A percentile compares a stretch with the other conserved stretches of the same genome.
Evolutionary conservation across 1,284 basidiomycete species (phyloP).

Genomic region (Entoloma clypeatum): DNA sequence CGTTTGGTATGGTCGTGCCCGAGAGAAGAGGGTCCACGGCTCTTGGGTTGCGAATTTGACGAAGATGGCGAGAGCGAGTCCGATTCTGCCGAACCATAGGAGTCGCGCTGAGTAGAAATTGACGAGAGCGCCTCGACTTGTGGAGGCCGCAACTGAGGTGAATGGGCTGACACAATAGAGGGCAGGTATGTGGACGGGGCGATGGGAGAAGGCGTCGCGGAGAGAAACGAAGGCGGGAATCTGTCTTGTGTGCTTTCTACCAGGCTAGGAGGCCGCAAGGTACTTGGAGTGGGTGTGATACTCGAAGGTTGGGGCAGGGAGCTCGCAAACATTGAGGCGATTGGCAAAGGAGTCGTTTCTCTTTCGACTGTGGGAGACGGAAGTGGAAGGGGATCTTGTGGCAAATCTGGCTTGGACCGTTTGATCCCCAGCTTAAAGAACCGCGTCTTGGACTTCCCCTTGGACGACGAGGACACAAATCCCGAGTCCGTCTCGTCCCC

Average conservation of each 20-base stretch:
- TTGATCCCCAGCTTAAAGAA: constrained; percentile 36
- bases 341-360: constrained; percentile 40
- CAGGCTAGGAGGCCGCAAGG: too few species aligned
- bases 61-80: constrained; percentile 17
- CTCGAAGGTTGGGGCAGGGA: constrained; percentile 17
- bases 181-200: constrained; percentile 1
- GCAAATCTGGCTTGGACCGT: constrained; percentile 31
- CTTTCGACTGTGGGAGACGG: constrained; percentile 33
- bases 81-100: constrained; percentile 20
- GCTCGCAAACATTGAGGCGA: constrained; percentile 49
- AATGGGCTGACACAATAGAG: constrained; percentile 5
- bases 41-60: constrained; percentile 16
- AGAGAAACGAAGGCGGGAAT: constrained; percentile 4
- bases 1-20: constrained; percentile 13
- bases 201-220: constrained; percentile 3
- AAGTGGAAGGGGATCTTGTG: constrained; percentile 26
- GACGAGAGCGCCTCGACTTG: constrained; percentile 3
- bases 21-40: constrained; percentile 16
- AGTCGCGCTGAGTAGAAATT: constrained; percentile 15
- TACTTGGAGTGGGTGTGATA: constrained; percentile 10
- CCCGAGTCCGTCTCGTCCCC: constrained; percentile 38
- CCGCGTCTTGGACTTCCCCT: constrained; percentile 28
- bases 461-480: constrained; percentile 25
- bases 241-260: constrained; percentile 5
- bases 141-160: background rate